Base-by-base conservation (phyloP, 106 monocot genomes). In the Dioscorea dumetorum region DNA sequence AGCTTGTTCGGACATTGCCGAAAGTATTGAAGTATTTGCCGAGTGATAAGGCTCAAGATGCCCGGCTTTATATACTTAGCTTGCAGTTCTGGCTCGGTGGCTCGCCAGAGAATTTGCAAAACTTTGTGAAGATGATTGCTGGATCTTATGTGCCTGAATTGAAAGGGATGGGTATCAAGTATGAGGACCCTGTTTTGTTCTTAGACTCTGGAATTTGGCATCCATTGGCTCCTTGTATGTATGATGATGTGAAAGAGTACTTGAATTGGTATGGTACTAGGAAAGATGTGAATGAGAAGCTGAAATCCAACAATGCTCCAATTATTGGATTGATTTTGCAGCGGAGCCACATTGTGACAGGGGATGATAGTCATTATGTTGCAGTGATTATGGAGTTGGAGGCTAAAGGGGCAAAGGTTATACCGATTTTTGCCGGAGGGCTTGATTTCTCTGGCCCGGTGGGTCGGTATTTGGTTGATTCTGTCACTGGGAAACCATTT, bases 21-120 rank as follows among this genome's bases (percentile, higher is more conserved):
- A 91, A 91, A 79, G 90, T 91, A 12, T 81, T 91, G 41, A 91
- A 91, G 81, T 91, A 91, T 73, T 48, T 91, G 35, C 90, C 90
- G 13, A 87, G 87, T 72, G 90, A 91, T 73, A 91, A 91, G 72
- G 90, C 90, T 10, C 86, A 91, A 77, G 90, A 91, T 67, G 90
- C 90, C n/a, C 62, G 90, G 60, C 79, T 91, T 48, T 91, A 87
- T 73, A 91, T 91, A 33, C 87, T 91, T 22, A 91, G 90, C 62
- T 87, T 91, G 52, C 90, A 91, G 71, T 91, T 91, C 76, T 91
- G 90, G 90, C 90, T 91, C 63, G 90, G 90, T 14, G 90, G 90
- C 4, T 91, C 90, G 64, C 87, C 90, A 12, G 90, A 91, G 24
- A 91, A 91, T 48, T 76, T 91, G 51, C 81, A 84, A 66, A 91